These are phyloP conservation scores for Yarrowia galli DNA, from an alignment of 1,139 yeast genomes.

Conservation along the genomic window DNA sequence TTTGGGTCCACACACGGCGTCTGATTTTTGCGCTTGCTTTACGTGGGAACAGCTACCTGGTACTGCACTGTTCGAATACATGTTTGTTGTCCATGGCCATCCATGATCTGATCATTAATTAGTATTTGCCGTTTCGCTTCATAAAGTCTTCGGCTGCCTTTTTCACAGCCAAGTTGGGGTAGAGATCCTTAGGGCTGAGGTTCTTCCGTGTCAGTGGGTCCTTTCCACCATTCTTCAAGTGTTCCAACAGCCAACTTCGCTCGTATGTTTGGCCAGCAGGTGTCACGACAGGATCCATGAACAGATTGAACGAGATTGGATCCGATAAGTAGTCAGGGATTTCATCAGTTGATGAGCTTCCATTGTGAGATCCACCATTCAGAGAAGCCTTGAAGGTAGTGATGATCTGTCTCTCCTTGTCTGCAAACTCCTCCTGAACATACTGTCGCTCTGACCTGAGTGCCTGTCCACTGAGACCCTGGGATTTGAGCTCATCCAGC, in stretches of 20 bases:
- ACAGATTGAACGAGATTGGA: slow-evolving; percentile 26
- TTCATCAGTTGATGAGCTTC: background rate
- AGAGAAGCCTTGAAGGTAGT: background rate
- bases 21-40: no score
- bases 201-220: slow-evolving; percentile 25
- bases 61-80: no score
- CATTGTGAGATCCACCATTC: background rate
- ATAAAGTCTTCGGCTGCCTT: slow-evolving; percentile 32
- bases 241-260: slow-evolving; percentile 27
- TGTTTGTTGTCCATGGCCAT: background rate
- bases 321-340: slow-evolving; percentile 21
- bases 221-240: slow-evolving; percentile 14
- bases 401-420: slow-evolving; percentile 1
- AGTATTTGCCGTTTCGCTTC: slow-evolving; percentile 11
- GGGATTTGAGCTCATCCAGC: background rate
- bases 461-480: slow-evolving; percentile 1
- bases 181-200: slow-evolving; percentile 22
- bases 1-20: no score
- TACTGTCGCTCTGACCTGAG: background rate
- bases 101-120: background rate
- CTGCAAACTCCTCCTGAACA: slow-evolving; percentile 8
- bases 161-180: slow-evolving; percentile 26
- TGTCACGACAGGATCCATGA: slow-evolving; percentile 28
- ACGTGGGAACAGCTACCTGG: no score
- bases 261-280: slow-evolving; percentile 27